Percentiles rank a stretch among this genome's conserved stretches.
These are phyloP conservation scores for Cantharellus cinnabarinus DNA, from an alignment of 768 basidiomycete genomes.

Conservation along the genomic window DNA sequence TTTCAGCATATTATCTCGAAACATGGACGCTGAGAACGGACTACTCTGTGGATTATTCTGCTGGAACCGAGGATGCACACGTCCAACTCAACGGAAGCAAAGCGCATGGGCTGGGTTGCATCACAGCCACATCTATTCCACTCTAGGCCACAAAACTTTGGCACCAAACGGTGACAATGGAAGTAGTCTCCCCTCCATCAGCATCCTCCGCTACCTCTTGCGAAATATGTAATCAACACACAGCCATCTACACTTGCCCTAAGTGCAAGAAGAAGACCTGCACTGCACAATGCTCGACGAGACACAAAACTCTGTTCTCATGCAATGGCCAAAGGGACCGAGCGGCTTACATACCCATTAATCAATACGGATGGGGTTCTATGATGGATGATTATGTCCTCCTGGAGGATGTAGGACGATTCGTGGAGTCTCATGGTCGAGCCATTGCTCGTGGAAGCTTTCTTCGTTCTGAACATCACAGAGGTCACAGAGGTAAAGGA, in stretches of 20 bases:
- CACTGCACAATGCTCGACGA: constrained; percentile 42
- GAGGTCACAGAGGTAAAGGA: constrained; percentile 12
- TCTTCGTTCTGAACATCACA: constrained; percentile 13
- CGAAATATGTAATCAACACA: constrained; percentile 26
- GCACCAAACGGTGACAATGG: not conserved
- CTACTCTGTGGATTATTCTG: no score
- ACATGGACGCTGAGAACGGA: no score
- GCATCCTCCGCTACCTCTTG: constrained; percentile 17
- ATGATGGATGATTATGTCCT: constrained; percentile 83
- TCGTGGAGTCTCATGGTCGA: constrained; percentile 49
- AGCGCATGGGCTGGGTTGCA: no score
- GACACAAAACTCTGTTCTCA: constrained; percentile 40
- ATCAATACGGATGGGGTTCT: constrained; percentile 61
- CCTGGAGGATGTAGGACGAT: constrained; percentile 64
- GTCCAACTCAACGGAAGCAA: no score
- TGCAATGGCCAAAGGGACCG: constrained; percentile 62
- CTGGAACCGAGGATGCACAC: no score
- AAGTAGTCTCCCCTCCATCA: not conserved
- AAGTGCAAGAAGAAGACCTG: constrained; percentile 53
- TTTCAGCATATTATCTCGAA: no score
- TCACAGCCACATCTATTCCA: no score
- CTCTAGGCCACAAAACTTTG: no score
- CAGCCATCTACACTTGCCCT: constrained; percentile 60
- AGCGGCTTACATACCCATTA: constrained; percentile 57
- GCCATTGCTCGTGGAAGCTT: constrained; percentile 45